Conservation (phyloP, 768 basidiomycete species). For the Lactarius hengduanensis region DNA sequence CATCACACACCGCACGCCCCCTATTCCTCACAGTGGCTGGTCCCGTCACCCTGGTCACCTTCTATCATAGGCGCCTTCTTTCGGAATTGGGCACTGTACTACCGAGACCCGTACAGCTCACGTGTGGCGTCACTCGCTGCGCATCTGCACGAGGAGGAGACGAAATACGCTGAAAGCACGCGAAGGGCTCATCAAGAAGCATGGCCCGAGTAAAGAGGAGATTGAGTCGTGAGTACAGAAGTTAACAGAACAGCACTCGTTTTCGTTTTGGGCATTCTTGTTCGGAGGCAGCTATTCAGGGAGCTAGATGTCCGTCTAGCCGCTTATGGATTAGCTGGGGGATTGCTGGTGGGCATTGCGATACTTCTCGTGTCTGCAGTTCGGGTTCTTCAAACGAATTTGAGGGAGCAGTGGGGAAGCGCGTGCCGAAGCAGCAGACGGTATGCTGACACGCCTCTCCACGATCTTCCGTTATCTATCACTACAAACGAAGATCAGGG, state of each 20-base stretch:
- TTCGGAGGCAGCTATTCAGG: not conserved
- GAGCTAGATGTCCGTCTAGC: too few relatives aligned
- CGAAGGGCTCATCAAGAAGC: constrained; percentile 6
- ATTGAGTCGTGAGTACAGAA: constrained; percentile 10
- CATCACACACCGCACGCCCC: not conserved
- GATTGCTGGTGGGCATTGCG: too few relatives aligned
- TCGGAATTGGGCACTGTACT: not conserved
- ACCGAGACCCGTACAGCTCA: constrained; percentile 4
- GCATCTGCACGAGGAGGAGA: constrained; percentile 3
- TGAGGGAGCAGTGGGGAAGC: too few relatives aligned
- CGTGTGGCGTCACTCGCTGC: not conserved
- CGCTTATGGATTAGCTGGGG: too few relatives aligned
- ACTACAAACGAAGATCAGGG: too few relatives aligned
- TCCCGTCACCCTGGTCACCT: not conserved
- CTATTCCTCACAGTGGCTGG: not conserved
- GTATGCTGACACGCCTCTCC: too few relatives aligned
- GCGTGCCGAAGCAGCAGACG: too few relatives aligned
- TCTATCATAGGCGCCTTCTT: constrained; percentile 7
- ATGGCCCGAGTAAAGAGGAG: constrained; percentile 12
- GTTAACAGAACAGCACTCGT: not conserved
- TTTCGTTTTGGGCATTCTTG: not conserved
- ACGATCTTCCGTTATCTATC: too few relatives aligned
- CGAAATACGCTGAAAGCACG: constrained; percentile 9
- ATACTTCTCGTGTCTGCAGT: too few relatives aligned
- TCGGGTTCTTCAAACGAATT: too few relatives aligned